Conservation (phyloP, 139 green algal species). For the Spirogloea muscicola region DNA sequence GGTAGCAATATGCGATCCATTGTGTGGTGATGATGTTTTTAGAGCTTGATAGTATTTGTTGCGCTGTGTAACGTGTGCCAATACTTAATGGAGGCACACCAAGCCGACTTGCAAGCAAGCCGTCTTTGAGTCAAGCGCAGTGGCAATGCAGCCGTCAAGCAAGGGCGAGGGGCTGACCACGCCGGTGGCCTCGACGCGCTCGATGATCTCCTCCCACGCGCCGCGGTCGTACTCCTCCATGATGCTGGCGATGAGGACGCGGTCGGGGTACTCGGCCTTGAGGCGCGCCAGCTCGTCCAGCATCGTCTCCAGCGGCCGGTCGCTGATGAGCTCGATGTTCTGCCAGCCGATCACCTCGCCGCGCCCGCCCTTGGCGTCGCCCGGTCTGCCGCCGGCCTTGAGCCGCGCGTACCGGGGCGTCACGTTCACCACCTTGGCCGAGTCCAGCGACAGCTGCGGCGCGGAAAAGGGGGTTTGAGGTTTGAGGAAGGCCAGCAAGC, state of each 20-base stretch:
- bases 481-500: too few relatives aligned
- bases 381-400: conserved; percentile 49
- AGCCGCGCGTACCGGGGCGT: conserved; percentile 93
- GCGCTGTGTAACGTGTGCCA: too few relatives aligned
- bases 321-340: conserved; percentile 93
- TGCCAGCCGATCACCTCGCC: conserved; percentile 83
- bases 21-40: too few relatives aligned
- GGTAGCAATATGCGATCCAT: too few relatives aligned
- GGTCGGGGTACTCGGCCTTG: conserved; percentile 87
- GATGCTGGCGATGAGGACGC: conserved; percentile 88
- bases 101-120: too few relatives aligned
- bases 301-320: conserved; percentile 90
- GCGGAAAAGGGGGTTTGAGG: too few relatives aligned
- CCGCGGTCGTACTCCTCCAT: conserved; percentile 83
- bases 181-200: conserved; percentile 72
- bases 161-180: conserved; percentile 54
- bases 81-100: too few relatives aligned
- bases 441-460: conserved; percentile 77
- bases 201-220: conserved; percentile 92
- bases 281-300: conserved; percentile 72
- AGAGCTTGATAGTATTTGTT: too few relatives aligned
- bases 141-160: too few relatives aligned
- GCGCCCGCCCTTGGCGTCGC: too few relatives aligned
- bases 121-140: too few relatives aligned
- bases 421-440: conserved; percentile 89